These are phyloP conservation scores for Hypomontagnella monticulosa DNA, from an alignment of 495 filamentous ascomycete species.

Conservation along the genomic window DNA sequence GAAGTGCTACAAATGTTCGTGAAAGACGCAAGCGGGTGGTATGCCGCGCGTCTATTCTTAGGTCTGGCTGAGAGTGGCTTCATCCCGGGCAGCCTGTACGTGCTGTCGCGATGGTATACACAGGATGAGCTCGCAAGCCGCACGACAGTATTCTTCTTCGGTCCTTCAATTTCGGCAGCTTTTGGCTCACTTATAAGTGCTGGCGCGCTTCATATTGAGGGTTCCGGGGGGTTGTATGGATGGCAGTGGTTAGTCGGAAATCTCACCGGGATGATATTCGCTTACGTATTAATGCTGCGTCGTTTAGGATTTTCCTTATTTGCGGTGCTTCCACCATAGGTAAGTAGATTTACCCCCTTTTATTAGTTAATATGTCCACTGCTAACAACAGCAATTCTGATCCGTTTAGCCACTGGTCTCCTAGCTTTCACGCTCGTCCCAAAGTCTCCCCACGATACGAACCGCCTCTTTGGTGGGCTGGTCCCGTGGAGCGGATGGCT, in stretches of 20 bases:
- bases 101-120: conserved; percentile 35
- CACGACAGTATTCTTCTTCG: conserved; percentile 32
- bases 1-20: conserved; percentile 32
- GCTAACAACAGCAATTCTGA: not conserved
- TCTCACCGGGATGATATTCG: not conserved
- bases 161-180: conserved; percentile 21
- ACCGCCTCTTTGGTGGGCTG: conserved; percentile 25
- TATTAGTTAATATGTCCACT: not conserved
- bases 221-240: conserved; percentile 16
- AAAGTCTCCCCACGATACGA: conserved; percentile 25
- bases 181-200: conserved; percentile 29
- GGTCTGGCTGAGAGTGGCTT: conserved; percentile 26
- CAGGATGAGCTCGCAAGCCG: conserved; percentile 34
- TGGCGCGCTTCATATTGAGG: conserved; percentile 27
- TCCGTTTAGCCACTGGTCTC: conserved; percentile 16
- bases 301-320: conserved; percentile 27
- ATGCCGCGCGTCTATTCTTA: conserved; percentile 30
- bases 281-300: not conserved
- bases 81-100: conserved; percentile 28
- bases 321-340: conserved; percentile 31
- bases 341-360: not conserved
- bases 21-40: conserved; percentile 25
- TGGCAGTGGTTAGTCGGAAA: conserved; percentile 26
- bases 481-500: conserved; percentile 33
- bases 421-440: conserved; percentile 27